Conservation (phyloP, 2,329 filamentous ascomycete genomes). For the Coniochaeta sp. region DNA sequence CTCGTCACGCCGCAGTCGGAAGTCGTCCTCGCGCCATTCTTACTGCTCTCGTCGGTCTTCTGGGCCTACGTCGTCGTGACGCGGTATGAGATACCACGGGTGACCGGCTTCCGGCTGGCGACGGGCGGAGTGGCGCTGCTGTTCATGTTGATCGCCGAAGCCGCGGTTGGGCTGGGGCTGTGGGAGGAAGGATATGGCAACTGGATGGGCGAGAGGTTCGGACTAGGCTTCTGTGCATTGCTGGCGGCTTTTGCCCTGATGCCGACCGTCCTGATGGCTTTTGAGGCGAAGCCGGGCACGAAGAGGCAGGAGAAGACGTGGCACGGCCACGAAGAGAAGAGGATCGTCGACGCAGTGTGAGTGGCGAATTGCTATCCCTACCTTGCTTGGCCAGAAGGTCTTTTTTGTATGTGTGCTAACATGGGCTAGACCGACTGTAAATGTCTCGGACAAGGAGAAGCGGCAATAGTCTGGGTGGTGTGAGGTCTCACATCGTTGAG, state of each 20-base stretch:
- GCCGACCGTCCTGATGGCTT: conserved; percentile 16
- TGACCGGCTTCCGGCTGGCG: conserved; percentile 18
- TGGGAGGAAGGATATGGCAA: conserved; percentile 12
- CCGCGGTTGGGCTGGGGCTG: conserved; percentile 9
- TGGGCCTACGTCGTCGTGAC: conserved; percentile 17
- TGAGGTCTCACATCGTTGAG: neutral
- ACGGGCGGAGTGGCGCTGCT: conserved; percentile 17
- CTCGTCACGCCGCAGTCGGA: conserved; percentile 5
- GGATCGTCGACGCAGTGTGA: conserved; percentile 4
- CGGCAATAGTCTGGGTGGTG: neutral
- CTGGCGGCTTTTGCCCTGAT: conserved; percentile 14
- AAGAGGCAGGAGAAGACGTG: conserved; percentile 25
- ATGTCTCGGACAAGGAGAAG: neutral
- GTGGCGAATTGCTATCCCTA: neutral
- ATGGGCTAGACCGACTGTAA: neutral
- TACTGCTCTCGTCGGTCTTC: conserved; percentile 11
- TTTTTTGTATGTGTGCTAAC: neutral
- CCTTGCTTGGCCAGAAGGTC: neutral
- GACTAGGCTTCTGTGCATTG: conserved; percentile 3
- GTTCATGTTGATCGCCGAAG: conserved; percentile 15
- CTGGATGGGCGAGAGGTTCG: conserved; percentile 12
- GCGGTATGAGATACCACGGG: conserved; percentile 19
- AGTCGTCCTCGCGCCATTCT: conserved; percentile 9
- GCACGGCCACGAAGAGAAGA: conserved; percentile 18
- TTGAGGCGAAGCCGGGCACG: conserved; percentile 19